Conservation (phyloP, 352 stramenopile species). For the Aphanomyces stellatus region DNA sequence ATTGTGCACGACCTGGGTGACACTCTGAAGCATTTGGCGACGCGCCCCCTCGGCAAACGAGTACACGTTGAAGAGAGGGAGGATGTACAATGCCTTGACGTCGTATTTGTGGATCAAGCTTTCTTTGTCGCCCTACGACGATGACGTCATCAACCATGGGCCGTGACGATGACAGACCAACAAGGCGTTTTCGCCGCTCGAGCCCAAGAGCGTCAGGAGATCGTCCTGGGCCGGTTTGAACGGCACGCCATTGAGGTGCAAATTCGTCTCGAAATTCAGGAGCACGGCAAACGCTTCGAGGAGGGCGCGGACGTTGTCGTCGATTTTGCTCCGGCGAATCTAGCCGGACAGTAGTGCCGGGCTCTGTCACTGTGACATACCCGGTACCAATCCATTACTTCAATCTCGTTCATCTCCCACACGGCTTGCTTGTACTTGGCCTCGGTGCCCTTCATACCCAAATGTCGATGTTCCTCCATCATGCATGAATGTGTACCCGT, state of each 20-base stretch:
- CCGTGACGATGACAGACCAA: slow-evolving; percentile 19
- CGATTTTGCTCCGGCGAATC: slow-evolving; percentile 48
- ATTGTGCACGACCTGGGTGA: slow-evolving; percentile 68
- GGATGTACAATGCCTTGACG: slow-evolving; percentile 67
- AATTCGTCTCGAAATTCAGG: slow-evolving; percentile 68
- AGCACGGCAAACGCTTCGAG: slow-evolving; percentile 57
- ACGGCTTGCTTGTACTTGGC: slow-evolving; percentile 56
- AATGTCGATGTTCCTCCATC: not conserved
- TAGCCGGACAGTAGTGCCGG: slow-evolving; percentile 1
- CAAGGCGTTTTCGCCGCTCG: slow-evolving; percentile 68
- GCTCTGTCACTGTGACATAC: not conserved
- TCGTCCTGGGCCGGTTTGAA: slow-evolving; percentile 47
- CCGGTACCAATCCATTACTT: slow-evolving; percentile 62
- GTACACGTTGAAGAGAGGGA: slow-evolving; percentile 74
- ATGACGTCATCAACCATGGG: not conserved
- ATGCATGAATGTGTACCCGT: not conserved
- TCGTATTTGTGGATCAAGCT: slow-evolving; percentile 68
- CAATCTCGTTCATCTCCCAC: slow-evolving; percentile 34
- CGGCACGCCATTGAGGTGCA: slow-evolving; percentile 34
- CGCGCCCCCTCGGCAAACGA: slow-evolving; percentile 65
- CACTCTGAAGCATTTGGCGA: slow-evolving; percentile 39
- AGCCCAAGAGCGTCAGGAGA: slow-evolving; percentile 57
- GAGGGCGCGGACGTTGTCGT: slow-evolving; percentile 46
- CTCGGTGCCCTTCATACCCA: slow-evolving; percentile 33
- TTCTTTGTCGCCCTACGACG: slow-evolving; percentile 46